Base-by-base conservation (phyloP, 2,329 filamentous ascomycete species). In the Colletotrichum endophyticum region DNA sequence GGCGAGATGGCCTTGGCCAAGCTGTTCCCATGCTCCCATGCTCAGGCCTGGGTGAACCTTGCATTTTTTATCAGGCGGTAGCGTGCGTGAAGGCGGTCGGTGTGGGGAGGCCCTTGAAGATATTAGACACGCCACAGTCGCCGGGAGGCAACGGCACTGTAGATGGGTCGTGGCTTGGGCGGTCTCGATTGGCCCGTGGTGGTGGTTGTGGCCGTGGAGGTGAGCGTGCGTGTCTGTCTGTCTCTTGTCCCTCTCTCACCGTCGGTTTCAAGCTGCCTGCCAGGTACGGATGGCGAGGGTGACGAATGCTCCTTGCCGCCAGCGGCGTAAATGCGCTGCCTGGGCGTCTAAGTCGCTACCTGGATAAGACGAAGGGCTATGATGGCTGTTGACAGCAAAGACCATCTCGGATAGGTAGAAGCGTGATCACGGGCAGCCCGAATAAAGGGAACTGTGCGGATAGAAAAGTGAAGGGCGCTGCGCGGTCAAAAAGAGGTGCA, bases 41-140 rank as follows among this genome's bases (percentile, higher is more conserved):
- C 28, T 66, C 64, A 64, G 36, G 59, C 71, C 36, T 74, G 70
- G 74, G 70, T 61, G 22, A 74, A 76, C 71, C 74, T 69, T 72
- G 73, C 64, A 66, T 72, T 75, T 53, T 72, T 75, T 66, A 75
- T 75, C 39, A 72, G 62, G 62, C 68, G 53, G 73, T 75, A 72
- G 73, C 73, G 73, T 67, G 69, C 53, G 68, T 34, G 69, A 69
- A 75, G 73, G 68, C 56, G 59, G 74, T 63, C 56, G 72, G 34
- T 77, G 75, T 75, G 75, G 72, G 72, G 71, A 76, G 69, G 63
- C 28, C 64, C 59, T 66, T 76, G 74, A 70, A 76, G 74, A 76
- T 70, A 56, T 61, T 77, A 25, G 66, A 53, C 30, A 44, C 11
- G 36, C 28, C 53, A 77, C 72, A 76, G 75, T 77, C 11, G 16